Conservation (phyloP, 495 filamentous ascomycete species). For the Neurospora tetraspora region DNA sequence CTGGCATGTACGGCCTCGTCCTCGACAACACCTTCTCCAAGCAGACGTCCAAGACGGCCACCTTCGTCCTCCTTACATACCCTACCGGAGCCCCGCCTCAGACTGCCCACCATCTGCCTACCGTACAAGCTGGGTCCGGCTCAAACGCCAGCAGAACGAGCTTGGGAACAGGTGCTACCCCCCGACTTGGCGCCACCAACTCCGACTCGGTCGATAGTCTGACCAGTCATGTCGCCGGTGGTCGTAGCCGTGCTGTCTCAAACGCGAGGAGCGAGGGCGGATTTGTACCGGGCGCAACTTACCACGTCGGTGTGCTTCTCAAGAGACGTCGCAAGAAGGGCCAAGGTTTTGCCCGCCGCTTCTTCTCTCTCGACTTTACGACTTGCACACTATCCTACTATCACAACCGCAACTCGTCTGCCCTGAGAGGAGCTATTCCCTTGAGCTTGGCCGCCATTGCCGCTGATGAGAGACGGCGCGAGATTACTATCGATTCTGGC, state of each 20-base stretch:
- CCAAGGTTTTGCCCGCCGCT: slow-evolving; percentile 85
- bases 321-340: slow-evolving; percentile 88
- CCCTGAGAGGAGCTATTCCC: slow-evolving; percentile 83
- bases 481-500: slow-evolving; percentile 94
- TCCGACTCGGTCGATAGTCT: slow-evolving; percentile 48
- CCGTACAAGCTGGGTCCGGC: slow-evolving; percentile 35
- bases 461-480: slow-evolving; percentile 72
- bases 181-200: slow-evolving; percentile 24
- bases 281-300: slow-evolving; percentile 21
- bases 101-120: slow-evolving; percentile 58
- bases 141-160: slow-evolving; percentile 41
- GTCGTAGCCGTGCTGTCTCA: slow-evolving; percentile 20
- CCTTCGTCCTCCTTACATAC: slow-evolving; percentile 88
- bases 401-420: slow-evolving; percentile 81
- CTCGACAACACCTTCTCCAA: slow-evolving; percentile 99
- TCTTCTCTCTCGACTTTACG: slow-evolving; percentile 88
- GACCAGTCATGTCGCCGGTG: slow-evolving; percentile 32
- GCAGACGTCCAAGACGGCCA: slow-evolving; percentile 85
- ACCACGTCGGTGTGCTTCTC: slow-evolving; percentile 71
- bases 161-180: slow-evolving; percentile 30
- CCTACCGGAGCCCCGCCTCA: slow-evolving; percentile 76
- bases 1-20: slow-evolving; percentile 91
- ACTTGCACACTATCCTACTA: slow-evolving; percentile 93
- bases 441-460: slow-evolving; percentile 83
- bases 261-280: slow-evolving; percentile 22